Evolutionary conservation across 805 yeast species (phyloP), one percentile per base, ranked within the genome.

Genomic region (Spathaspora girioi): DNA sequence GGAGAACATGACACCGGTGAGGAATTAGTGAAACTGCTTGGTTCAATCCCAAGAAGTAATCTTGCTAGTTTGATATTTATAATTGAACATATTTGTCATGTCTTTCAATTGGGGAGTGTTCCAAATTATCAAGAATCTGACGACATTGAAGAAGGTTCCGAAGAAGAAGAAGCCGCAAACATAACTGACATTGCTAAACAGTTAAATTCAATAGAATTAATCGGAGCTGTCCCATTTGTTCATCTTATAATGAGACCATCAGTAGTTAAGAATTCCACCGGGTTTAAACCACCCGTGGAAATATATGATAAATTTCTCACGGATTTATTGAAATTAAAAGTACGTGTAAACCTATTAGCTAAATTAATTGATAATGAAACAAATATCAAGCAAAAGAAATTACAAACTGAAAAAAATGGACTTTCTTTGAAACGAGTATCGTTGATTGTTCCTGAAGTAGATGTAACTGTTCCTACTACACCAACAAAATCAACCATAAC

Each of bases 241-340:
- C 79, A 75, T 58, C 61, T 70, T 38, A 67, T 75, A 4, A 60
- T 73, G 51, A 60, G 78, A 35, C 79, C 79, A 0, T 69, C 78
- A 1, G 63, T 67, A 5, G 59, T 66, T 5, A 75, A 72, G 47
- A 56, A 65, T 43, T 59, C 70, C 0, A 15, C 61, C 1, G 79
- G 79, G 0, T 71, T 72, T 51, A 70, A 69, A 48, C 79, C 79
- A 10, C 76, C 77, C 0, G 38, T 67, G 18, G 60, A 52, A 0
- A 52, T 51, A 15, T 74, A 74, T 54, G 55, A 55, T 20, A 26
- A 12, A 4, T 48, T 74, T 8, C 61, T 70, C 3, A 12, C 47
- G 6, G 71, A 69, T 50, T 62, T 75, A 49, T 59, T 74, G 10
- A 50, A 53, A 29, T 48, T 61, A 20, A 58, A 60, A 9, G 49